phyloP scores from a whole-genome alignment of 441 rosid genomes.

The Melastoma candidum region DNA sequence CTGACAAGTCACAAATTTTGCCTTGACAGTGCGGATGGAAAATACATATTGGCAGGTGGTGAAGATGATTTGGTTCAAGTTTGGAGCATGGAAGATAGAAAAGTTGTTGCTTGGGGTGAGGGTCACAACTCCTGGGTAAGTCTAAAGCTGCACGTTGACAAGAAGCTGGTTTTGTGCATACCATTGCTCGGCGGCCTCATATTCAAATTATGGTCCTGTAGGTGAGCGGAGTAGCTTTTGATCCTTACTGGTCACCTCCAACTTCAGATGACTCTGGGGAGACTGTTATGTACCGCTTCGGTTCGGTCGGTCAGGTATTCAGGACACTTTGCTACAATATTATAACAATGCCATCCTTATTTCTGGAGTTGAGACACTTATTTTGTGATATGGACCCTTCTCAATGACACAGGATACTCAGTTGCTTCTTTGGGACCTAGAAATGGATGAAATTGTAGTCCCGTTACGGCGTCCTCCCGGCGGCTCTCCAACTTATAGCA shows the following conservation, averaged over 20 bases:
- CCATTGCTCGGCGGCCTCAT: constrained; percentile 8
- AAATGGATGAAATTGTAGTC: constrained; percentile 96
- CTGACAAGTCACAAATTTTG: constrained; percentile 5
- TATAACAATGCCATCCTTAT: too few species aligned
- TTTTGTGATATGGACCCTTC: too few species aligned
- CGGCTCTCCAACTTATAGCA: constrained; percentile 92
- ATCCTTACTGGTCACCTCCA: constrained; percentile 87
- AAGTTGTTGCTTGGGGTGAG: constrained; percentile 99
- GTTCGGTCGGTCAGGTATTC: constrained; percentile 97
- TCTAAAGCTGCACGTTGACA: constrained; percentile 10
- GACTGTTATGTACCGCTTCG: constrained; percentile 82
- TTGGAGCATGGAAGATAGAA: constrained; percentile 98
- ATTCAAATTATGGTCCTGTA: constrained; percentile 31
- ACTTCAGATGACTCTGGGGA: constrained; percentile 75
- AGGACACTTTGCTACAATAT: neutral
- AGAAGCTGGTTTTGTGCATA: neutral
- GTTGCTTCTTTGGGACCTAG: constrained; percentile 92
- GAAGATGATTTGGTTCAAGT: constrained; percentile 99
- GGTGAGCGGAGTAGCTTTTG: constrained; percentile 99
- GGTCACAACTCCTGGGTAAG: constrained; percentile 99
- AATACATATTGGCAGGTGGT: constrained; percentile 93
- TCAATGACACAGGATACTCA: constrained; percentile 62
- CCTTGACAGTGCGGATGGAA: constrained; percentile 77
- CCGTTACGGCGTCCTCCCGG: constrained; percentile 89
- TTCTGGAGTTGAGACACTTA: too few species aligned